A percentile compares a stretch with the other conserved stretches of the same genome.
Evolutionary conservation across 371 early-diverging fungal species (phyloP).

Genomic region (Batkoa obscura): DNA sequence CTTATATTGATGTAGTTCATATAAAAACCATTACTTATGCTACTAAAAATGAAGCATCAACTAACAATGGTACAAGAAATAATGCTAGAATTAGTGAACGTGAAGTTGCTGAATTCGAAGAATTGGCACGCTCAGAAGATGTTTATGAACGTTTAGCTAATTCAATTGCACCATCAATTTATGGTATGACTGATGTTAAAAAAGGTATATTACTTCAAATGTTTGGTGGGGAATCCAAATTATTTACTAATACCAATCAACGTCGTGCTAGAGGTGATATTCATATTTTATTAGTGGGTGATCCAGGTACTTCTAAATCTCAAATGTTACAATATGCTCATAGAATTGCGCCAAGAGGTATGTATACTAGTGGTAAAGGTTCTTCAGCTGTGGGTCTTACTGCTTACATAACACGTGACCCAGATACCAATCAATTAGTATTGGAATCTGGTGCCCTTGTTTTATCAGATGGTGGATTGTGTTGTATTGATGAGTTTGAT

Average conservation of each 20-base stretch:
- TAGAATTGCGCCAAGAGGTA: constrained; percentile 90
- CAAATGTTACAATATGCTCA: constrained; percentile 94
- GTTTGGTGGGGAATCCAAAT: constrained; percentile 92
- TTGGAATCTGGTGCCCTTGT: constrained; percentile 99
- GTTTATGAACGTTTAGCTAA: constrained; percentile 2
- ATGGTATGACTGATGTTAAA: constrained; percentile 94
- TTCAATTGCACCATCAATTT: constrained; percentile 84
- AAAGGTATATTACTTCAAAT: constrained; percentile 93
- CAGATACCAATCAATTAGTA: constrained; percentile 91
- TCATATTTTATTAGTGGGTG: constrained; percentile 95
- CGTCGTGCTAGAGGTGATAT: constrained; percentile 80
- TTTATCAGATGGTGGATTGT: constrained; percentile 94
- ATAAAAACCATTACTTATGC: constrained; percentile 35
- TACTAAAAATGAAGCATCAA: constrained; percentile 57
- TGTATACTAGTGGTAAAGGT: constrained; percentile 99
- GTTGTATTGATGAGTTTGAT: constrained; percentile 99
- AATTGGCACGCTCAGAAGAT: constrained; percentile 4
- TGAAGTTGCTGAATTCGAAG: constrained; percentile 11
- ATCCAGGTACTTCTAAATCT: constrained; percentile 98
- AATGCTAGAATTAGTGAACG: background rate
- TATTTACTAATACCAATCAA: constrained; percentile 43
- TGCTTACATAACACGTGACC: constrained; percentile 95
- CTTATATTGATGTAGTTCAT: constrained; percentile 93
- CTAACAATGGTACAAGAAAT: background rate
- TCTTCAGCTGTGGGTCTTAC: constrained; percentile 98